These are phyloP conservation scores for Hypomyces perniciosus DNA, from an alignment of 2,329 filamentous ascomycete species.

Conservation along the genomic window DNA sequence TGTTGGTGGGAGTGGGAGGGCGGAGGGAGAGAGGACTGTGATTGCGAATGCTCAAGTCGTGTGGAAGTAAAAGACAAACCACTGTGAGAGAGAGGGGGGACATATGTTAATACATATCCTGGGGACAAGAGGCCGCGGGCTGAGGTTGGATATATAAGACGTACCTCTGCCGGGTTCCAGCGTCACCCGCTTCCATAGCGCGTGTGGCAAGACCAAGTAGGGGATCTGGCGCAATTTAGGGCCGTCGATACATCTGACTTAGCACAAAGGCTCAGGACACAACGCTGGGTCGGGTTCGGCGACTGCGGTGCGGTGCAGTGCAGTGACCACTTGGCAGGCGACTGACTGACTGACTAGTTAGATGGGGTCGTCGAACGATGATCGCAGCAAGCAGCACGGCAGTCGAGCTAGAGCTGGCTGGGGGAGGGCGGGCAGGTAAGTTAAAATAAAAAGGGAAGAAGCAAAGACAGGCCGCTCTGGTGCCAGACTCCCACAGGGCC, in stretches of 20 bases:
- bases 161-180: constrained; percentile 33
- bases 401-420: constrained; percentile 7
- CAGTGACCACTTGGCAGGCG: constrained; percentile 5
- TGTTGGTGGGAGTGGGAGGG: constrained; percentile 14
- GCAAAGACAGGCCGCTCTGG: constrained; percentile 4
- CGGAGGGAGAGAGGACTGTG: constrained; percentile 20
- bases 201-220: constrained; percentile 29
- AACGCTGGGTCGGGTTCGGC: constrained; percentile 13
- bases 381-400: constrained; percentile 11
- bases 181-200: constrained; percentile 35
- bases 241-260: constrained; percentile 33
- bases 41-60: constrained; percentile 19
- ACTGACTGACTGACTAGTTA: constrained; percentile 5
- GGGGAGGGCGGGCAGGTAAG: constrained; percentile 4
- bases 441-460: constrained; percentile 10
- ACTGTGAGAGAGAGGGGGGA: constrained; percentile 16
- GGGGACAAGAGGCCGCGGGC: constrained; percentile 14
- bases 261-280: constrained; percentile 15
- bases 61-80: constrained; percentile 20
- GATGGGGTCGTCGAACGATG: constrained; percentile 8
- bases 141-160: constrained; percentile 24
- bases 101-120: constrained; percentile 22
- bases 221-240: constrained; percentile 31
- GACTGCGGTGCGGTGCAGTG: constrained; percentile 9
- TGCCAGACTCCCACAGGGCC: background rate